Evolutionary conservation across 1,284 basidiomycete genomes (phyloP).

Genomic region (Puccinia triticina): DNA sequence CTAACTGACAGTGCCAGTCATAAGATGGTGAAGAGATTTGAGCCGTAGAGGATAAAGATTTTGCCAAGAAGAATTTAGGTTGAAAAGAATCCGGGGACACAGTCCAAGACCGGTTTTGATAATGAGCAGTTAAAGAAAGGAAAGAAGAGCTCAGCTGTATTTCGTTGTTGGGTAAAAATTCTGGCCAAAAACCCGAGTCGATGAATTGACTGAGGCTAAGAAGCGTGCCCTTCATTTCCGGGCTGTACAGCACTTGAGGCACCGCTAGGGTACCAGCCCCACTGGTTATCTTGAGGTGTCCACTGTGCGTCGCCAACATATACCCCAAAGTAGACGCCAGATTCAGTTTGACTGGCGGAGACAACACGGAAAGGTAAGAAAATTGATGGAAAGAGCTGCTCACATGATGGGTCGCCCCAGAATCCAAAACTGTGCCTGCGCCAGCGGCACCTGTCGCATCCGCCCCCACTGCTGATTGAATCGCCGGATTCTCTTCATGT

Average conservation of each 20-base stretch:
- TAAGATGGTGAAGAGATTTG: background rate
- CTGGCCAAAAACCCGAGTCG: background rate
- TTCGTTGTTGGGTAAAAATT: background rate
- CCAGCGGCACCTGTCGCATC: too few relatives aligned
- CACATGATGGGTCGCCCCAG: background rate
- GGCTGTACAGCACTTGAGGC: background rate
- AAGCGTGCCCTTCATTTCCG: constrained; percentile 12
- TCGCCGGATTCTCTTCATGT: background rate
- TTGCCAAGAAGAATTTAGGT: background rate
- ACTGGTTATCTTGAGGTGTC: background rate
- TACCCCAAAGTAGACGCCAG: background rate
- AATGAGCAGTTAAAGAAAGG: background rate
- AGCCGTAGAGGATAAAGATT: background rate
- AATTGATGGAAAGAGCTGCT: too few relatives aligned
- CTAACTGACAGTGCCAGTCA: background rate
- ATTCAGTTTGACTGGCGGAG: background rate
- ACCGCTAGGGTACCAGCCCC: background rate
- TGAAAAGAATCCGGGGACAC: background rate
- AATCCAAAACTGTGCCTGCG: background rate
- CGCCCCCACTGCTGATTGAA: background rate
- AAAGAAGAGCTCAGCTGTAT: background rate
- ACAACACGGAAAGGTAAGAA: too few relatives aligned
- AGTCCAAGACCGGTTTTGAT: background rate
- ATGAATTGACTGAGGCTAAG: background rate
- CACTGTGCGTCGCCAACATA: background rate